A percentile compares a stretch with the other conserved stretches of the same genome.
phyloP scores from a whole-genome alignment of 2,329 filamentous ascomycete species.

The Cadophora luteo-olivacea region DNA sequence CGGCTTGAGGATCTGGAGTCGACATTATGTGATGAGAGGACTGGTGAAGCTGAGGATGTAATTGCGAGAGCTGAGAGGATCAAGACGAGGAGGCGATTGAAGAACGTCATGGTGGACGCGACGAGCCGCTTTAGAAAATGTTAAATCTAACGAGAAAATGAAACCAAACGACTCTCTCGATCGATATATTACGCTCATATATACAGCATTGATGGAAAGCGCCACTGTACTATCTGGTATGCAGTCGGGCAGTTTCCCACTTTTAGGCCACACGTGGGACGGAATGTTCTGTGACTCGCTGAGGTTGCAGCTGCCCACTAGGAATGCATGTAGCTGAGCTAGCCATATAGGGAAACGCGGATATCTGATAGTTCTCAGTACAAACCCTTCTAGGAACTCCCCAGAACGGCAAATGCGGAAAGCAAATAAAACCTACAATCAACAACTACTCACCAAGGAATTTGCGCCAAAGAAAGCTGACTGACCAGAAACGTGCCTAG shows the following conservation, averaged over 20 bases:
- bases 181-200: not conserved
- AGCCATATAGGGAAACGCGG: not conserved
- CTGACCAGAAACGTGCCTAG: too few species aligned
- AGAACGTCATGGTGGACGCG: not conserved
- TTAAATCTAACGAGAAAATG: too few species aligned
- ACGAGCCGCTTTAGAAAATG: not conserved
- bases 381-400: too few species aligned
- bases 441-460: not conserved
- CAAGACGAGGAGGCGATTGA: not conserved
- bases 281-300: not conserved
- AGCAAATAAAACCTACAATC: too few species aligned
- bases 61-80: not conserved
- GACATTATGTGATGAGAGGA: not conserved
- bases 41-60: not conserved
- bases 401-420: not conserved
- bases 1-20: slow-evolving; percentile 8
- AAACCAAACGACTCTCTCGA: too few species aligned
- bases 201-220: not conserved
- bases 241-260: not conserved
- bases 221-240: not conserved
- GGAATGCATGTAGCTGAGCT: not conserved
- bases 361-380: not conserved
- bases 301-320: not conserved
- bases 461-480: too few species aligned
- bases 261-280: not conserved